phyloP scores from a whole-genome alignment of 164 flowering plant genomes.

The Sextonia rubra region DNA sequence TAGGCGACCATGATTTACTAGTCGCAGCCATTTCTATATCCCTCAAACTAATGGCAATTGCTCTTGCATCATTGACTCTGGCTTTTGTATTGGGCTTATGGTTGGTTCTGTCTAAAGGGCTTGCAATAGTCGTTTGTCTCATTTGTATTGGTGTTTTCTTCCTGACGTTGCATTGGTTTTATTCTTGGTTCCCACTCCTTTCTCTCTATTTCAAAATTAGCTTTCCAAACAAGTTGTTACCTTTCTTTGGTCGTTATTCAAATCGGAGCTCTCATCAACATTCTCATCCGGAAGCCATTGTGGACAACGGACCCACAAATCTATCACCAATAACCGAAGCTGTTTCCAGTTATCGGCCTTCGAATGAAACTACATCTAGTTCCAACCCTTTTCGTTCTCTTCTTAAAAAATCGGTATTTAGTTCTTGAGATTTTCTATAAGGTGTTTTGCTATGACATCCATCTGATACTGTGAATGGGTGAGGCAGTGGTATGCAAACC shows the following conservation, averaged over 20 bases:
- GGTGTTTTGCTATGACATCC: too few species aligned
- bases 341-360: too few species aligned
- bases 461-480: rapidly evolving
- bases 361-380: too few species aligned
- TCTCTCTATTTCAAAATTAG: neutral
- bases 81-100: neutral
- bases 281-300: too few species aligned
- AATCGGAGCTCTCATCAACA: too few species aligned
- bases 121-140: neutral
- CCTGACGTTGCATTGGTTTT: neutral
- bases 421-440: too few species aligned
- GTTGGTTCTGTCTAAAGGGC: neutral
- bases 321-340: too few species aligned
- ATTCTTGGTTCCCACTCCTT: neutral
- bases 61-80: neutral
- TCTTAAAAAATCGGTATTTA: too few species aligned
- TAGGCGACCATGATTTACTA: neutral
- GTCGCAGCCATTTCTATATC: neutral
- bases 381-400: too few species aligned
- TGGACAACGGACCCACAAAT: too few species aligned
- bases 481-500: too few species aligned
- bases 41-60: neutral
- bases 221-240: neutral
- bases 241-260: too few species aligned
- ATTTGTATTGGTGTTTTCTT: neutral